Conservation (phyloP, 768 basidiomycete genomes). For the Galerina marginata region DNA sequence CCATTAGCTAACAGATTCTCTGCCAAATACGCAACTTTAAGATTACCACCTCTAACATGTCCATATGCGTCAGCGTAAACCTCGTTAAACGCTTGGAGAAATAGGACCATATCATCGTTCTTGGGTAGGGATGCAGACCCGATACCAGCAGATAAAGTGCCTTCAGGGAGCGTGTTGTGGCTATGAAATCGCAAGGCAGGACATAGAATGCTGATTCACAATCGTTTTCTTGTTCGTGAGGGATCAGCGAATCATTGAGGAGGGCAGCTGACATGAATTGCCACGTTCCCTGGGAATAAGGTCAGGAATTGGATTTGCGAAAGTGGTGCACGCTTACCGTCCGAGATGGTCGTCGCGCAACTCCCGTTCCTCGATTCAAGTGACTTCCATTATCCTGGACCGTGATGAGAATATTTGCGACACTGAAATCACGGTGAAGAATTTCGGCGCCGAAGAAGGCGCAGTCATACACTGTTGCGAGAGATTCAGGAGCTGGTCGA, state of each 20-base stretch:
- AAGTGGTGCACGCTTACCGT: conserved; percentile 16
- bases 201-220: conserved; percentile 34
- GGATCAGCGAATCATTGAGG: conserved; percentile 5
- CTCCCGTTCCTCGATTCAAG: background rate
- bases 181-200: conserved; percentile 7
- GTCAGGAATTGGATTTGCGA: background rate
- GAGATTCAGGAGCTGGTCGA: background rate
- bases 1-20: background rate
- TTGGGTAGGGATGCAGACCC: too few relatives aligned
- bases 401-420: conserved; percentile 28
- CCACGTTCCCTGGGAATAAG: conserved; percentile 34
- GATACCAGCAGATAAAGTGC: too few relatives aligned
- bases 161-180: background rate
- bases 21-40: background rate
- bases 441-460: conserved; percentile 19
- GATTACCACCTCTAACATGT: background rate
- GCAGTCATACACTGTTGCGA: conserved; percentile 24
- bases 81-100: conserved; percentile 1
- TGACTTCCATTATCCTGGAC: conserved; percentile 13
- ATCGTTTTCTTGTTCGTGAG: conserved; percentile 31
- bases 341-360: background rate
- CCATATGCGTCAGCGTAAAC: background rate
- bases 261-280: conserved; percentile 34
- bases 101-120: background rate
- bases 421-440: conserved; percentile 34